phyloP scores from a whole-genome alignment of 129 eudicot species.

The Rutidosis leptorrhynchoides region DNA sequence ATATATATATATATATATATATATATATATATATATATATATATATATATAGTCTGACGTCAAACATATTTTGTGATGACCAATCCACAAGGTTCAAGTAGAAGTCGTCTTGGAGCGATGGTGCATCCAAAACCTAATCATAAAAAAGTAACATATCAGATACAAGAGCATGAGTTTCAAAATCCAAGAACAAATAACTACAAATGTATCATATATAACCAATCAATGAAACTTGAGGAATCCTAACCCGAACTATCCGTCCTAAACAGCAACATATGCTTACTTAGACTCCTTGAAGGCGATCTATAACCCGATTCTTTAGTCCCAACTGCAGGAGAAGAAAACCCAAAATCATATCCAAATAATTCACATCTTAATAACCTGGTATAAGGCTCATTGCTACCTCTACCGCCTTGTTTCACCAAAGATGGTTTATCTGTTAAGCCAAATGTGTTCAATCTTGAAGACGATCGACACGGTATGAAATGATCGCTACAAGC shows the following conservation, averaged over 20 bases:
- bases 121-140: slow-evolving; percentile 89
- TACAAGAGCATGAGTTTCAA: background rate
- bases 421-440: slow-evolving; percentile 61
- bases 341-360: slow-evolving; percentile 86
- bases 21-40: too few species aligned
- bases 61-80: slow-evolving; percentile 98
- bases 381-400: slow-evolving; percentile 66
- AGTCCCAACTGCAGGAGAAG: slow-evolving; percentile 79
- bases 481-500: slow-evolving; percentile 91
- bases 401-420: slow-evolving; percentile 54
- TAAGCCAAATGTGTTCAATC: slow-evolving; percentile 89
- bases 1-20: too few species aligned
- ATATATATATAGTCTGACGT: slow-evolving; percentile 96
- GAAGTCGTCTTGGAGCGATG: slow-evolving; percentile 97
- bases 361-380: slow-evolving; percentile 70
- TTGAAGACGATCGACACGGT: slow-evolving; percentile 86
- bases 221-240: too few species aligned
- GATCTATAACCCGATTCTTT: slow-evolving; percentile 38
- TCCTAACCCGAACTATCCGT: slow-evolving; percentile 62
- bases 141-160: background rate
- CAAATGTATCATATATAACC: too few species aligned
- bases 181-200: too few species aligned
- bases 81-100: slow-evolving; percentile 97
- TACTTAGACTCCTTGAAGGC: slow-evolving; percentile 58
- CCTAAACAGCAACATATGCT: slow-evolving; percentile 88